phyloP scores from a whole-genome alignment of 305 asterid species.

The Euphrasia arctica region DNA sequence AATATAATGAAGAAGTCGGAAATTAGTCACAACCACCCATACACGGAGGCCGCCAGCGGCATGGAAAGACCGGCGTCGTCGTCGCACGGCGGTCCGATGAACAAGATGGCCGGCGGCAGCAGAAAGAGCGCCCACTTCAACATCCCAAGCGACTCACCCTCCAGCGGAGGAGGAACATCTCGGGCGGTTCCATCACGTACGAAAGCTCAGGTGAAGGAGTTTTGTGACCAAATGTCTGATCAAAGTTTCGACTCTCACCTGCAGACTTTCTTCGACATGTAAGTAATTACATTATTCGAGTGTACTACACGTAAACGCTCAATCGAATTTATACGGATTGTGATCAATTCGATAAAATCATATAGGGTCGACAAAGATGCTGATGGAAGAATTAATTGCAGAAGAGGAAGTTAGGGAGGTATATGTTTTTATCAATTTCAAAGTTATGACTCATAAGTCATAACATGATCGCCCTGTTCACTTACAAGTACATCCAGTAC shows the following conservation, averaged over 20 bases:
- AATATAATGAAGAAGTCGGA: slow-evolving; percentile 43
- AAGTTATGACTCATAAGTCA: too few relatives aligned
- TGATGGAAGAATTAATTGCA: slow-evolving; percentile 63
- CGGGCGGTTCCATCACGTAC: slow-evolving; percentile 45
- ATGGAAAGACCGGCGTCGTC: slow-evolving; percentile 22
- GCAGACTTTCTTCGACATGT: slow-evolving; percentile 98
- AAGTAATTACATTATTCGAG: slow-evolving; percentile 3
- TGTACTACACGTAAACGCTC: too few relatives aligned
- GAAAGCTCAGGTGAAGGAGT: slow-evolving; percentile 64
- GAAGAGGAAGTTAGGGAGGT: slow-evolving; percentile 98
- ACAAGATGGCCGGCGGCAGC: slow-evolving; percentile 46
- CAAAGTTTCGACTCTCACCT: slow-evolving; percentile 89
- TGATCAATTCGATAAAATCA: background rate
- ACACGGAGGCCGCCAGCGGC: slow-evolving; percentile 44
- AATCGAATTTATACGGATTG: too few relatives aligned
- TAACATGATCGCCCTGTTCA: slow-evolving; percentile 49
- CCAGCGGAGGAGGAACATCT: slow-evolving; percentile 50
- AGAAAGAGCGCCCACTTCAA: slow-evolving; percentile 8
- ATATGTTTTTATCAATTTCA: background rate
- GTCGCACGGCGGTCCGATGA: slow-evolving; percentile 56
- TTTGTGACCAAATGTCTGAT: slow-evolving; percentile 87
- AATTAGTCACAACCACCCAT: slow-evolving; percentile 24
- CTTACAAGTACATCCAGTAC: slow-evolving; percentile 56
- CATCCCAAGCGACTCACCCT: background rate
- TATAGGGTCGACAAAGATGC: slow-evolving; percentile 97